Evolutionary conservation across 2,329 filamentous ascomycete genomes (phyloP), one percentile per base, ranked within the genome.

Genomic region (Pyrenophora seminiperda): DNA sequence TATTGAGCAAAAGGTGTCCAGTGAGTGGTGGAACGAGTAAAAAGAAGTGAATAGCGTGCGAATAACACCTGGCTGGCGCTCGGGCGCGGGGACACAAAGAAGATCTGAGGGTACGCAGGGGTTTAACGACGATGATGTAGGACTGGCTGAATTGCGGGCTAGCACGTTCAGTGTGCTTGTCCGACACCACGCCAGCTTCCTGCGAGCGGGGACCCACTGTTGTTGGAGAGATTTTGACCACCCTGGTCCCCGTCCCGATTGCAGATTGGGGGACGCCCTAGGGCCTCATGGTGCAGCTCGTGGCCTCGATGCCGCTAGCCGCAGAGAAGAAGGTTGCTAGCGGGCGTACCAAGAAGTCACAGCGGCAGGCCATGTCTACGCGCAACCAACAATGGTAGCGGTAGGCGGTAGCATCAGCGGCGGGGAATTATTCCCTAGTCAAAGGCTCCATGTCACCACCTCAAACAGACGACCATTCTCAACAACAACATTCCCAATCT

Each of bases 81-180:
- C 50, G 41, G 20, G 24, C 24, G 24, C 13, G 24, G 24, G 24
- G 24, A 27, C 24, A 50, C 18, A 33, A 13, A 32, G 43, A 9
- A 31, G 47, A 45, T 47, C 46, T 49, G 47, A 39, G 47, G 55
- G 30, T 22, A 33, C 32, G 7, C 39, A 31, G 32, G 46, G 58
- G 61, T 56, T 40, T 45, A 42, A 53, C 37, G 51, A 32, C 50
- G 47, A 56, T 65, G 59, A 67, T 67, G 65, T 68, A 70, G 31
- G 39, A 38, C 45, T 39, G 34, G 30, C 24, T 34, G 45, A 14
- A 19, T 10, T 43, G 43, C 27, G 48, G 43, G 43, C 30, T 32
- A 20, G 38, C 37, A 43, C 54, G 49, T 54, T 55, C 51, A 61
- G 33, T 50, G 33, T 50, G 22, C 43, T 38, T 9, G 20, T 36